These are phyloP conservation scores for Quercus bicolor DNA, from an alignment of 306 rosid genomes.

Conservation along the genomic window DNA sequence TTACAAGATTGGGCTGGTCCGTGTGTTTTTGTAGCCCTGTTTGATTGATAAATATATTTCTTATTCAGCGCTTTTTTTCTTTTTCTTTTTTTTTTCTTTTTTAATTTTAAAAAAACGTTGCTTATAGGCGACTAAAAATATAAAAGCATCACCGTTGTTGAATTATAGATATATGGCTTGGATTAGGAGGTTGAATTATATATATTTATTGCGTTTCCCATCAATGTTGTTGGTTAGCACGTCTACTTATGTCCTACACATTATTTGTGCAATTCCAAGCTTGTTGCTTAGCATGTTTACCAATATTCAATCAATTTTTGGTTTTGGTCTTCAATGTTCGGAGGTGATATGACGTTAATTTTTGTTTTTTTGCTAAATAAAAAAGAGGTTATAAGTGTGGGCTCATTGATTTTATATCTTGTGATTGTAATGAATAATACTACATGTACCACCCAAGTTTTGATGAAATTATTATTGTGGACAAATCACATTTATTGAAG, in stretches of 20 bases:
- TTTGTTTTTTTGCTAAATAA: too few species aligned
- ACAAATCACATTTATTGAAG: accelerated
- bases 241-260: not conserved
- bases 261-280: not conserved
- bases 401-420: too few species aligned
- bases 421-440: accelerated
- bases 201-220: not conserved
- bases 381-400: too few species aligned
- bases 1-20: too few species aligned
- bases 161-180: not conserved
- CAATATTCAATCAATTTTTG: not conserved
- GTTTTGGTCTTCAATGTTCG: not conserved
- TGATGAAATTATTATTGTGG: too few species aligned
- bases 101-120: too few species aligned
- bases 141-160: too few species aligned
- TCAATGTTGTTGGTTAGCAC: not conserved
- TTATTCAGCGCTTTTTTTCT: too few species aligned
- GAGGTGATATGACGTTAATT: not conserved
- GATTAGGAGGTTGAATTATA: not conserved
- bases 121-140: too few species aligned
- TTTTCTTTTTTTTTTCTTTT: too few species aligned
- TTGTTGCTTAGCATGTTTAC: not conserved
- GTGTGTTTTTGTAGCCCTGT: too few species aligned
- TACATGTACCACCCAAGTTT: accelerated
- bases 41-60: too few species aligned